A percentile compares a stretch with the other conserved stretches of the same genome.
These are phyloP conservation scores for Fraxinus sp. DNA, from an alignment of 305 asterid genomes.

Conservation along the genomic window DNA sequence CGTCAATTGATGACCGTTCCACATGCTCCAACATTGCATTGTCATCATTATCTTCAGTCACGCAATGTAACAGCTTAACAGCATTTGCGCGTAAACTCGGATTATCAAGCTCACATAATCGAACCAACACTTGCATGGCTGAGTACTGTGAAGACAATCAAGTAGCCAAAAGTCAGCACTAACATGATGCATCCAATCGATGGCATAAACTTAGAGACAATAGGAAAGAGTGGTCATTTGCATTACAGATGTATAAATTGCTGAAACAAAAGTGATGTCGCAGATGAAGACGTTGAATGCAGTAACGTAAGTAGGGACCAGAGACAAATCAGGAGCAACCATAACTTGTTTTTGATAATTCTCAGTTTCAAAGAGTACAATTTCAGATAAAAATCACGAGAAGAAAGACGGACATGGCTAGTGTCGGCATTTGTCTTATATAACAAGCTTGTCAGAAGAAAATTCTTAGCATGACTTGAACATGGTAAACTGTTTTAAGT, in stretches of 20 bases:
- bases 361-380: background rate
- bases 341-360: background rate
- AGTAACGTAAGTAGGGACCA: background rate
- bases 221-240: background rate
- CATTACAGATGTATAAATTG: background rate
- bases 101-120: constrained; percentile 40
- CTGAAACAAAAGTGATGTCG: background rate
- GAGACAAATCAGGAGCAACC: background rate
- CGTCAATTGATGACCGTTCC: constrained; percentile 40
- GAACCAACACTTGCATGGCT: constrained; percentile 45
- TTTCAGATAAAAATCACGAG: background rate
- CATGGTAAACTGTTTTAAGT: background rate
- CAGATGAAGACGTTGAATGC: background rate
- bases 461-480: background rate
- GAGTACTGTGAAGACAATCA: constrained; percentile 44
- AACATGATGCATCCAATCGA: background rate
- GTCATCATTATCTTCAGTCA: constrained; percentile 45
- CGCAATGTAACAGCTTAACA: constrained; percentile 45
- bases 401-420: background rate
- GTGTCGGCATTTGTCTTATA: background rate
- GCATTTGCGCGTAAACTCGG: constrained; percentile 47
- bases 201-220: background rate
- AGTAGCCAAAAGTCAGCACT: constrained; percentile 18
- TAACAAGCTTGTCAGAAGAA: background rate
- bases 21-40: constrained; percentile 34